These are phyloP conservation scores for Ogataea trehalophila DNA, from an alignment of 805 yeast species.

Conservation along the genomic window DNA sequence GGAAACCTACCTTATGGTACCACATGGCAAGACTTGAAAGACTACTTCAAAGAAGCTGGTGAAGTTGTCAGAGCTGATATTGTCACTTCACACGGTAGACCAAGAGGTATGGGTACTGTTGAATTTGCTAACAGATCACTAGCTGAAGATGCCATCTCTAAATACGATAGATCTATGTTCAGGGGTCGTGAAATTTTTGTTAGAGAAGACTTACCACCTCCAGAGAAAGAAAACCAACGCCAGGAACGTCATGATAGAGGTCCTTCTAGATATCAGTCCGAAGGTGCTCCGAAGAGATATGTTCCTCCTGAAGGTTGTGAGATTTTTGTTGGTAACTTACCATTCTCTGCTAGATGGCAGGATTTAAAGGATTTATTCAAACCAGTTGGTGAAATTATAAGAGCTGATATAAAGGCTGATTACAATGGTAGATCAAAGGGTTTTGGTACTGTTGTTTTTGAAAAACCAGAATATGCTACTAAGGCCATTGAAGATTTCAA, in stretches of 20 bases:
- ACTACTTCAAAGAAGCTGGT: conserved; percentile 55
- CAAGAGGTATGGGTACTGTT: conserved; percentile 89
- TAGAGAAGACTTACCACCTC: conserved; percentile 88
- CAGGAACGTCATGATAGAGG: conserved; percentile 14
- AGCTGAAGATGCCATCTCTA: conserved; percentile 66
- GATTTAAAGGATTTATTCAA: conserved; percentile 81
- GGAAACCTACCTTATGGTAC: conserved; percentile 70
- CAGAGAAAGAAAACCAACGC: conserved; percentile 32
- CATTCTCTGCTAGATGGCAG: conserved; percentile 80
- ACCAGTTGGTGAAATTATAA: conserved; percentile 67
- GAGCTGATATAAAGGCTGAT: conserved; percentile 73
- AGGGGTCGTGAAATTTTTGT: conserved; percentile 80
- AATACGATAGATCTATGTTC: conserved; percentile 59
- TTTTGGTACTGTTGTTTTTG: conserved; percentile 74
- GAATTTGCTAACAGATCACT: conserved; percentile 65
- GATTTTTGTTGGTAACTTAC: conserved; percentile 76
- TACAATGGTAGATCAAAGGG: conserved; percentile 78
- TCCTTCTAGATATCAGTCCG: conserved; percentile 7
- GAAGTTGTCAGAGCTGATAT: conserved; percentile 78
- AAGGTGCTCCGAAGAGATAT: conserved; percentile 9
- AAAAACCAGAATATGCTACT: conserved; percentile 60
- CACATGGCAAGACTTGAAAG: conserved; percentile 55
- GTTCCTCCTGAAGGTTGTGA: conserved; percentile 38
- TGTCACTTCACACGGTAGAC: conserved; percentile 70
- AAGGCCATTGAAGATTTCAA: conserved; percentile 66